These are phyloP conservation scores for Saccharata proteae DNA, from an alignment of 2,329 filamentous ascomycete genomes.

Conservation along the genomic window DNA sequence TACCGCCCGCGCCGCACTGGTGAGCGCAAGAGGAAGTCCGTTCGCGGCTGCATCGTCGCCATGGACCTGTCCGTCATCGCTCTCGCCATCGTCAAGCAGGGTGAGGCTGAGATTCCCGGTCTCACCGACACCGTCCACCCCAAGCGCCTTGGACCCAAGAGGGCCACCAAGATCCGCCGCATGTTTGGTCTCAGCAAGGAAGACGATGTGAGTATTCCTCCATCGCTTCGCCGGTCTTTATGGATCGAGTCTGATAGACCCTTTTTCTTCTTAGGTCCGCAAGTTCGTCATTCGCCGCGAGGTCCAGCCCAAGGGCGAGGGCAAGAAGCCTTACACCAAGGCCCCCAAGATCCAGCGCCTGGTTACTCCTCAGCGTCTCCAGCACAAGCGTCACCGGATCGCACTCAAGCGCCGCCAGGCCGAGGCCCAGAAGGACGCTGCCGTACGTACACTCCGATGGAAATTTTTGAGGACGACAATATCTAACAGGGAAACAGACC, in stretches of 20 bases:
- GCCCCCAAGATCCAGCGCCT: slow-evolving; percentile 99
- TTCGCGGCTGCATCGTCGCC: slow-evolving; percentile 97
- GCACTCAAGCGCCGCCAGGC: slow-evolving; percentile 97
- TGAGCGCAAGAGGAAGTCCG: slow-evolving; percentile 99
- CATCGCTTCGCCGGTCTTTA: slow-evolving; percentile 29
- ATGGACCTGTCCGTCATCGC: slow-evolving; percentile 91
- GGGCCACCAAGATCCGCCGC: slow-evolving; percentile 98
- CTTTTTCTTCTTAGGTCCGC: slow-evolving; percentile 56
- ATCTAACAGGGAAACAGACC: slow-evolving; percentile 50
- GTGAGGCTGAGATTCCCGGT: slow-evolving; percentile 85
- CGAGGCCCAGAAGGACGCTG: slow-evolving; percentile 97
- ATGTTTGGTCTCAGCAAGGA: slow-evolving; percentile 99
- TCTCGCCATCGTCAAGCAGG: slow-evolving; percentile 95
- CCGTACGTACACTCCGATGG: slow-evolving; percentile 50
- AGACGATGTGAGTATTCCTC: slow-evolving; percentile 83
- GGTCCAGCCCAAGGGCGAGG: slow-evolving; percentile 92
- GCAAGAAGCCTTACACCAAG: slow-evolving; percentile 98
- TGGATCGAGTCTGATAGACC: slow-evolving; percentile 37
- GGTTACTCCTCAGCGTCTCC: slow-evolving; percentile 97
- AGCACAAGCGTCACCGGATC: slow-evolving; percentile 98
- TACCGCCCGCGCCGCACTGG: slow-evolving; percentile 96
- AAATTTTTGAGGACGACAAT: not conserved
- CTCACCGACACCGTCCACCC: slow-evolving; percentile 96
- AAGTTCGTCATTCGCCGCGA: slow-evolving; percentile 99
- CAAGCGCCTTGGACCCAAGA: slow-evolving; percentile 99